phyloP scores from a whole-genome alignment of 2,329 filamentous ascomycete species.

The Chrysoporthe puriensis region DNA sequence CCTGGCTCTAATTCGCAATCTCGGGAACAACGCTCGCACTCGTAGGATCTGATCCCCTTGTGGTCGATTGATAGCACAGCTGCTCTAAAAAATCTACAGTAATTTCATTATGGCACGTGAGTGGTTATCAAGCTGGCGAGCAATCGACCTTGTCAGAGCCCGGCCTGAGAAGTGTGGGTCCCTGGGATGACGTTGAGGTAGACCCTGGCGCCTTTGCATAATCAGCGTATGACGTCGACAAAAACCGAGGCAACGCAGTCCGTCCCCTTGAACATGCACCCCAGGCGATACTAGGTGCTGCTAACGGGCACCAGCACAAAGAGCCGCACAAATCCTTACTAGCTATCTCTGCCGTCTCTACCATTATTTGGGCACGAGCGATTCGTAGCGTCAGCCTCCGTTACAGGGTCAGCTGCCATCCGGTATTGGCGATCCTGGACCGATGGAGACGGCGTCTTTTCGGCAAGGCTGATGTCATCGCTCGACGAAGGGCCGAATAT shows the following conservation, averaged over 20 bases:
- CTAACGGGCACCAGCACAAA: not conserved
- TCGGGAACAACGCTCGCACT: too few species aligned
- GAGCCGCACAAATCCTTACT: not conserved
- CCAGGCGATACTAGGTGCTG: not conserved
- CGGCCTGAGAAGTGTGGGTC: too few species aligned
- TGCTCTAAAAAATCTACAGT: too few species aligned
- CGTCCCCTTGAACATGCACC: not conserved
- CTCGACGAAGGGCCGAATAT: conserved; percentile 6
- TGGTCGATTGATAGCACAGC: too few species aligned
- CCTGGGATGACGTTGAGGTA: too few species aligned
- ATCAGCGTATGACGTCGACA: not conserved
- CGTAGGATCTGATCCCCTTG: too few species aligned
- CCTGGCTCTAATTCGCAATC: too few species aligned
- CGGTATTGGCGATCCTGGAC: not conserved
- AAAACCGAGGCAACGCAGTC: not conserved
- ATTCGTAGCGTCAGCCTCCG: not conserved
- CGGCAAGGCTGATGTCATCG: conserved; percentile 1
- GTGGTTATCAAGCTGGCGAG: too few species aligned
- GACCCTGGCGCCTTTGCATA: too few species aligned
- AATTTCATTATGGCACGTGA: too few species aligned
- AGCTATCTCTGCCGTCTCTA: too few species aligned
- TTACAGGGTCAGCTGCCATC: not conserved
- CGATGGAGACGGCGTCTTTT: not conserved
- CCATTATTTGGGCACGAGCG: not conserved
- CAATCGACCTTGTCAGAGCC: too few species aligned